These are phyloP conservation scores for Skeletonema potamos DNA, from an alignment of 108 stramenopile species.

Conservation along the genomic window DNA sequence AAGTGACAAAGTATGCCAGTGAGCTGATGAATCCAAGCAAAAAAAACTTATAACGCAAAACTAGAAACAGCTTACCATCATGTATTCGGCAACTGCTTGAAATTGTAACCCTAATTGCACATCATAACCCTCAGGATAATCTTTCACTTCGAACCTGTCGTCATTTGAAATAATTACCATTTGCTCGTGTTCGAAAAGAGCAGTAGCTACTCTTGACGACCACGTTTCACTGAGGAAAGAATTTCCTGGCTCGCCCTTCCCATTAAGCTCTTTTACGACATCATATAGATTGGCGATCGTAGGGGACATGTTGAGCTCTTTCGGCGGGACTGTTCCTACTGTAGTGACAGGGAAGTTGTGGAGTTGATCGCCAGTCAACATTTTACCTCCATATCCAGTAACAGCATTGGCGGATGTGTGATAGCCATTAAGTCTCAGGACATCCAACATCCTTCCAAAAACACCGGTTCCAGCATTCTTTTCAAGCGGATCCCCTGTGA, in stretches of 20 bases:
- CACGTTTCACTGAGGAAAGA: slow-evolving; percentile 15
- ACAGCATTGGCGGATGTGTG: slow-evolving; percentile 17
- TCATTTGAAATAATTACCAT: too few species aligned
- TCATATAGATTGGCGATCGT: slow-evolving; percentile 18
- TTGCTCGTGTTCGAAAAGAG: slow-evolving; percentile 15
- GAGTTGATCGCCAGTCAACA: slow-evolving; percentile 13
- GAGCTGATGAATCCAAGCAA: too few species aligned
- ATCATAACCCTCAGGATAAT: too few species aligned
- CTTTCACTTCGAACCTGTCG: too few species aligned
- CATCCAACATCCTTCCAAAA: slow-evolving; percentile 32
- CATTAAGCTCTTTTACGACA: slow-evolving; percentile 14
- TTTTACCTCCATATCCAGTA: slow-evolving; percentile 23
- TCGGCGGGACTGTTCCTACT: too few species aligned
- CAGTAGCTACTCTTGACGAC: slow-evolving; percentile 12
- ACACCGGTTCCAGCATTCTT: slow-evolving; percentile 24
- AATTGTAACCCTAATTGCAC: too few species aligned
- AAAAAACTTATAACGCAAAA: too few species aligned
- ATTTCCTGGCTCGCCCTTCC: slow-evolving; percentile 10
- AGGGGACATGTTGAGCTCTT: slow-evolving; percentile 6
- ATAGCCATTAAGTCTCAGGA: not conserved
- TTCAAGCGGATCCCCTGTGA: slow-evolving; percentile 20
- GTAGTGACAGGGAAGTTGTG: slow-evolving; percentile 5
- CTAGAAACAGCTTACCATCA: too few species aligned
- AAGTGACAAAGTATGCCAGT: too few species aligned
- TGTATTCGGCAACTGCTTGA: too few species aligned